Percentiles rank a stretch among this genome's conserved stretches.
Evolutionary conservation across 306 rosid genomes (phyloP).

Genomic region (Cicer chorassanicum): DNA sequence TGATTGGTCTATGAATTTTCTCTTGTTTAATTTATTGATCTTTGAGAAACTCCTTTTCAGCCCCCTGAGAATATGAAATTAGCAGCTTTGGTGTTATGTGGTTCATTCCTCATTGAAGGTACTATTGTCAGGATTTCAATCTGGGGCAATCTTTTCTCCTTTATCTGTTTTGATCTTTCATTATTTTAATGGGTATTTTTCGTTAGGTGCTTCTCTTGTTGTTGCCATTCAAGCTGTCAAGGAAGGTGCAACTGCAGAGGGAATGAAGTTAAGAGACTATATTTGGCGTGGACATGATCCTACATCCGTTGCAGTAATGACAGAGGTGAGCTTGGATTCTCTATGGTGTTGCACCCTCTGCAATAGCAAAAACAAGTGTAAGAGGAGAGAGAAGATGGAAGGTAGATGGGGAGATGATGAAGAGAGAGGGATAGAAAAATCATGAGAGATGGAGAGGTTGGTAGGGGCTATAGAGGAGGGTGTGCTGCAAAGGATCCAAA

Average conservation of each 20-base stretch:
- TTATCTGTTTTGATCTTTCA: conserved; percentile 28
- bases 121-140: conserved; percentile 40
- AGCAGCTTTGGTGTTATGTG: conserved; percentile 91
- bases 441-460: background rate
- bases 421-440: background rate
- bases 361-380: background rate
- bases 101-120: conserved; percentile 96
- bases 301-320: conserved; percentile 98
- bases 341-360: background rate
- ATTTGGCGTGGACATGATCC: conserved; percentile 99
- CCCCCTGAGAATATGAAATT: conserved; percentile 78
- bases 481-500: background rate
- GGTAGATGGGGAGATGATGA: background rate
- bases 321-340: conserved; percentile 66
- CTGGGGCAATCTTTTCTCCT: conserved; percentile 26
- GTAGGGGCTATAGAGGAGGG: background rate
- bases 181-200: conserved; percentile 35
- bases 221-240: conserved; percentile 99
- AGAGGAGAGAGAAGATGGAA: background rate
- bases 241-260: conserved; percentile 96
- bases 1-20: conserved; percentile 13
- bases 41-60: conserved; percentile 59
- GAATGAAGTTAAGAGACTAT: conserved; percentile 90
- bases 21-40: conserved; percentile 40
- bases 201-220: conserved; percentile 87